Conservation (phyloP, 2,329 filamentous ascomycete genomes). For the Colletotrichum phormii region DNA sequence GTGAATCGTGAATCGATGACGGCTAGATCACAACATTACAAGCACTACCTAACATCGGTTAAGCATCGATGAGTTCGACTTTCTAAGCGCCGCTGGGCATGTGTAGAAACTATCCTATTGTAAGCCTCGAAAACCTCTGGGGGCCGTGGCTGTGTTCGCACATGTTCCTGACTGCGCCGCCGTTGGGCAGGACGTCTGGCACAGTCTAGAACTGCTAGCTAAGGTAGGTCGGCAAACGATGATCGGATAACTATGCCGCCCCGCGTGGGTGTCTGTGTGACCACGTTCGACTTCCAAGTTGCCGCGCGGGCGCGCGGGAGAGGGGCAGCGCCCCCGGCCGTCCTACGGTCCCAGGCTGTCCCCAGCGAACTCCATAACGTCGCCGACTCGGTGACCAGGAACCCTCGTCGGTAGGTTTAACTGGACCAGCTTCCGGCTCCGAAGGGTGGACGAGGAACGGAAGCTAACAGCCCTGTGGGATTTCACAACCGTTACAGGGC, state of each 20-base stretch:
- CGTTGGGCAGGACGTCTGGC: background rate
- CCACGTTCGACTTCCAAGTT: background rate
- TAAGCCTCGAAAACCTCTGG: too few relatives aligned
- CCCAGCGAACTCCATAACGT: background rate
- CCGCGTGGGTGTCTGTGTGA: background rate
- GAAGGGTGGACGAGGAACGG: background rate
- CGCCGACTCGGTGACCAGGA: background rate
- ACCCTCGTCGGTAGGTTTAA: background rate
- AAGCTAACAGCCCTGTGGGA: background rate
- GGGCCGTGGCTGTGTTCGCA: background rate
- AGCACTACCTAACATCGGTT: background rate
- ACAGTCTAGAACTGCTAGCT: background rate
- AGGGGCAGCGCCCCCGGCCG: background rate
- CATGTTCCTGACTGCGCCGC: background rate
- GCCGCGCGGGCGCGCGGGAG: background rate
- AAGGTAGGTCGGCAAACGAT: background rate
- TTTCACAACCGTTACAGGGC: background rate
- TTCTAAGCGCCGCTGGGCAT: background rate
- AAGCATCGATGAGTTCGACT: background rate
- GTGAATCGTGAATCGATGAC: constrained; percentile 22
- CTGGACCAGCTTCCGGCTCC: background rate
- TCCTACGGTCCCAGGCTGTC: too few relatives aligned
- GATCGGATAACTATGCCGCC: background rate
- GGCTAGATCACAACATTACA: background rate
- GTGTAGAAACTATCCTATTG: background rate